A percentile compares a stretch with the other conserved stretches of the same genome.
phyloP scores from a whole-genome alignment of 345 rosid genomes.

The Lepidium sativum region DNA sequence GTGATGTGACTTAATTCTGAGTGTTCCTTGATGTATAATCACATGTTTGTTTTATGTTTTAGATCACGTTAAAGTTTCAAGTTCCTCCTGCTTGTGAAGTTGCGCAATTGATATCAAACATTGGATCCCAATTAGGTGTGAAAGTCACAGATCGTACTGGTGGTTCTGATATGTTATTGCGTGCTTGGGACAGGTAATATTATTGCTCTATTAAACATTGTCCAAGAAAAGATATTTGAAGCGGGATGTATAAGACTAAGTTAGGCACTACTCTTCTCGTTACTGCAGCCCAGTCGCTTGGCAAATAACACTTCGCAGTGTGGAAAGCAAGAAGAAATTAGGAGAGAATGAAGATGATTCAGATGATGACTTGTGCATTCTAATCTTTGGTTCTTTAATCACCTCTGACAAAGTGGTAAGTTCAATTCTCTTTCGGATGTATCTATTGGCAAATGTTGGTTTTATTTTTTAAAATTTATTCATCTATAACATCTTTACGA shows the following conservation, averaged over 20 bases:
- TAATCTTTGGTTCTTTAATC: constrained; percentile 66
- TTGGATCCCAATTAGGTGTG: constrained; percentile 66
- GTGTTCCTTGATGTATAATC: neutral
- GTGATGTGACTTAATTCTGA: neutral
- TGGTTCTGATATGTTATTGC: constrained; percentile 74
- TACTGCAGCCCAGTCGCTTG: constrained; percentile 78
- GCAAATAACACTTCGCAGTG: constrained; percentile 66
- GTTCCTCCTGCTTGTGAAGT: constrained; percentile 66
- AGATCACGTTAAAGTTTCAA: constrained; percentile 82
- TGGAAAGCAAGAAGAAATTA: constrained; percentile 38
- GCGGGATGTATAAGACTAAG: neutral
- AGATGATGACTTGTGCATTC: constrained; percentile 63
- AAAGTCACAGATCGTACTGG: constrained; percentile 58
- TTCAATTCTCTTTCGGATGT: constrained; percentile 12
- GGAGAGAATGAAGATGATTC: constrained; percentile 23
- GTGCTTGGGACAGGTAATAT: constrained; percentile 87
- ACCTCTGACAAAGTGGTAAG: constrained; percentile 70
- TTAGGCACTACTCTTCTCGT: neutral
- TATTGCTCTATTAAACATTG: neutral
- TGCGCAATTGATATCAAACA: constrained; percentile 69
- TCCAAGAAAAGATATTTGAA: neutral
- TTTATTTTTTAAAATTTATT: too few species aligned
- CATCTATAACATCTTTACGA: neutral
- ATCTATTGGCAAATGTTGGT: neutral
- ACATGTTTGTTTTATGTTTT: neutral